Percentiles rank a stretch among this genome's conserved stretches.
phyloP scores from a whole-genome alignment of 345 rosid genomes.

The Salix koriyanagi region DNA sequence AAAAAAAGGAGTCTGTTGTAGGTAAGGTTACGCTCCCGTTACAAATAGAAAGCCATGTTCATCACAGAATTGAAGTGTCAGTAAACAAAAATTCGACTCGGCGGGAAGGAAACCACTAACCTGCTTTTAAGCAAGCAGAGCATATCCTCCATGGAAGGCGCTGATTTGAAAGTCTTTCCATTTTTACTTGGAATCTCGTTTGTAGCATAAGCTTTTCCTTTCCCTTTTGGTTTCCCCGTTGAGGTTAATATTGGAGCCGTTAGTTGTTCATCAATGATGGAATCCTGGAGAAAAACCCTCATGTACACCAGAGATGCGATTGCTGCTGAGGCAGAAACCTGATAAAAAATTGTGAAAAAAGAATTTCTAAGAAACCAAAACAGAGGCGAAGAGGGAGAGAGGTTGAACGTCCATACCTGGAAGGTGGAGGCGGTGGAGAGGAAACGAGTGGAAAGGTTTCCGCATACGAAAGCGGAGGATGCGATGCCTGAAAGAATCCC shows the following conservation, averaged over 20 bases:
- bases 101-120: slow-evolving; percentile 25
- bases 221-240: slow-evolving; percentile 11
- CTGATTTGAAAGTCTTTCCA: slow-evolving; percentile 31
- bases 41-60: neutral
- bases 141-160: slow-evolving; percentile 53
- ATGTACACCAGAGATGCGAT: slow-evolving; percentile 50
- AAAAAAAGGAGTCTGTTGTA: neutral
- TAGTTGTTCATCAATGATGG: slow-evolving; percentile 30
- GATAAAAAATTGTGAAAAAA: neutral
- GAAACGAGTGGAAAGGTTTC: slow-evolving; percentile 69
- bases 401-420: slow-evolving; percentile 39
- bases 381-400: neutral
- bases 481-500: slow-evolving; percentile 73
- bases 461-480: slow-evolving; percentile 75
- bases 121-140: slow-evolving; percentile 56
- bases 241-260: slow-evolving; percentile 40
- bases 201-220: slow-evolving; percentile 9
- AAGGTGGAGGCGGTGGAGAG: slow-evolving; percentile 71
- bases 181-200: slow-evolving; percentile 22
- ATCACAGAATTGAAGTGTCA: neutral
- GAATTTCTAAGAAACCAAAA: neutral
- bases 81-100: neutral
- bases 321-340: slow-evolving; percentile 57
- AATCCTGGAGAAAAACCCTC: slow-evolving; percentile 68
- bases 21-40: neutral